Base-by-base conservation (phyloP, 345 rosid genomes). In the Lenwebbia sp. region DNA sequence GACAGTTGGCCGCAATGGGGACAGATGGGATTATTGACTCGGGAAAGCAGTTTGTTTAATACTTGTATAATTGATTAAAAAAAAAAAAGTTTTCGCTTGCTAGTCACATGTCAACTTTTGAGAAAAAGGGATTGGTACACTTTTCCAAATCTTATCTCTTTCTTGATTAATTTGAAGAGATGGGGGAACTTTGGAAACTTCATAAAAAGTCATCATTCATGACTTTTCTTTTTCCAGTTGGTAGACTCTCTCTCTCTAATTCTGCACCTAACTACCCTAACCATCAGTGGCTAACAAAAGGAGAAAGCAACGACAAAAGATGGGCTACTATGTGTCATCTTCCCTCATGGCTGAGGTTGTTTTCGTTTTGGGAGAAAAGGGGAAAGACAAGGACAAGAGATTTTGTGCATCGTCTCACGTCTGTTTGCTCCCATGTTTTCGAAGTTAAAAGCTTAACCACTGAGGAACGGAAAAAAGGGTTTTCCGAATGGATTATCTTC, bases 1-100 rank as follows among this genome's bases (percentile, higher is more conserved):
- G 92, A 90, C 94, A 87, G 92, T 87, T 89, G 91, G 91, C 86
- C 85, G 17, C 83, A 82, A 55, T 30, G 82, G 70, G n/a, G 86
- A 88, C 87, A 90, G 55, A 82, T n/a, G 8, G 44, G 85, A 44
- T n/a, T 52, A 54, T 83, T 28, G 84, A 83, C 84, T 19, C 0
- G 57, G 33, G 47, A 37, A 70, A 70, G 26, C 81, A 37, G 47
- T 37, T 37, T 70, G 47, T 70, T 70, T 37, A 37, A 10, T 70
- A 23, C 81, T 25, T 19, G 81, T 70, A 2, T 5, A 33, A 70
- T 70, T 37, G 4, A 19, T 49, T 10, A 49, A 49, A 49, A 49
- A 47, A 2, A 17, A 33, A 21, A 21, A 1, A 15, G 40, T 5
- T 25, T 37, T 37, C 47, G 47, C 47, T 70, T 21, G 81, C 47